These are phyloP conservation scores for Theobroma cacao DNA, from an alignment of 345 rosid species.

Conservation along the genomic window DNA sequence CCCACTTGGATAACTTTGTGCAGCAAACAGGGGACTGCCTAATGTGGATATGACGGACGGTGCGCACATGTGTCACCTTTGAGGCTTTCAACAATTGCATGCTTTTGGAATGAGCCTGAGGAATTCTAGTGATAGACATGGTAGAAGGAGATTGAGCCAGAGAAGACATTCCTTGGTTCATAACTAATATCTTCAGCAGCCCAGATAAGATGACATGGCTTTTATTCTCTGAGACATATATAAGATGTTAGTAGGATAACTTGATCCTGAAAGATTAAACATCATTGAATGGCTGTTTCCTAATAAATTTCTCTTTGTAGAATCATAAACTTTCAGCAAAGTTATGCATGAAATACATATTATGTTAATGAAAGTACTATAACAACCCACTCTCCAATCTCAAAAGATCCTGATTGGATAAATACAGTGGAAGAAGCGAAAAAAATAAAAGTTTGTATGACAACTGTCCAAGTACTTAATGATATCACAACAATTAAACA, in stretches of 20 bases:
- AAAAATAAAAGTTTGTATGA: neutral
- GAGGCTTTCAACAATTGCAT: slow-evolving; percentile 27
- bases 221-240: slow-evolving; percentile 15
- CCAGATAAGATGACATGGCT: neutral
- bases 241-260: neutral
- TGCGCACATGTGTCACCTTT: slow-evolving; percentile 8
- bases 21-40: slow-evolving; percentile 37
- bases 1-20: slow-evolving; percentile 61
- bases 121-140: slow-evolving; percentile 20
- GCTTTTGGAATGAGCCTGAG: slow-evolving; percentile 27
- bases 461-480: neutral
- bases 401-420: neutral
- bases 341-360: neutral
- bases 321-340: neutral
- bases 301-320: neutral
- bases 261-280: neutral
- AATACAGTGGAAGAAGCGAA: neutral
- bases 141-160: slow-evolving; percentile 37
- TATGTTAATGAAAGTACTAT: neutral
- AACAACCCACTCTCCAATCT: neutral
- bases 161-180: slow-evolving; percentile 49
- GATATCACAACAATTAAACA: neutral
- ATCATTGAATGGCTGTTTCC: neutral
- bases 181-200: slow-evolving; percentile 23
- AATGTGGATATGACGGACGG: slow-evolving; percentile 15